phyloP scores from a whole-genome alignment of 257 asterid genomes.

The Solanum acaule region DNA sequence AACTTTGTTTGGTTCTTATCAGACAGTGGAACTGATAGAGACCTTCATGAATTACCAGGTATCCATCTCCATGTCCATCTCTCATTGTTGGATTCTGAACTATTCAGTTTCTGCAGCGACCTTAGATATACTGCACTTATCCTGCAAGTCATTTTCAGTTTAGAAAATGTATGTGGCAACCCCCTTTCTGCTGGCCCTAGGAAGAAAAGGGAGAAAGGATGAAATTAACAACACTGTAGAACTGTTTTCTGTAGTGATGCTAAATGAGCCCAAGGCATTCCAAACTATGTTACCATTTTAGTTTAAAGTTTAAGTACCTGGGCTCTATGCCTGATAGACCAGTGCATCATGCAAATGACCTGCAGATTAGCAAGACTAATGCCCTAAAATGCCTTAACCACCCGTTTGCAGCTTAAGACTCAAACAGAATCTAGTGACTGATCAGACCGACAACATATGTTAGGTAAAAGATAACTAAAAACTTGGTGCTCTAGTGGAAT shows the following conservation, averaged over 20 bases:
- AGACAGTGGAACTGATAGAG: conserved; percentile 87
- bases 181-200: neutral
- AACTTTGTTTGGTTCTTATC: conserved; percentile 84
- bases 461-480: too few species aligned
- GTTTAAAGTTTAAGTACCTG: neutral
- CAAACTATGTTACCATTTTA: neutral
- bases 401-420: too few species aligned
- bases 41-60: conserved; percentile 99
- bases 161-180: neutral
- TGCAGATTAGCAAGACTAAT: too few species aligned
- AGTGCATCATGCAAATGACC: neutral
- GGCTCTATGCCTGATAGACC: neutral
- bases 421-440: too few species aligned
- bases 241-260: neutral
- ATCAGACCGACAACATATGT: too few species aligned
- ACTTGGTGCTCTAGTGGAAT: too few species aligned
- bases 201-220: neutral
- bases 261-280: neutral
- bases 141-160: neutral
- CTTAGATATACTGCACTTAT: neutral
- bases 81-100: neutral
- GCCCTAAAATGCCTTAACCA: too few species aligned
- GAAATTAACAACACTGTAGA: neutral
- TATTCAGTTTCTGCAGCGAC: neutral
- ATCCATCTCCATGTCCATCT: neutral